Percentiles rank a stretch among this genome's conserved stretches.
phyloP scores from a whole-genome alignment of 2,329 filamentous ascomycete genomes.

The Fusarium annulatum region DNA sequence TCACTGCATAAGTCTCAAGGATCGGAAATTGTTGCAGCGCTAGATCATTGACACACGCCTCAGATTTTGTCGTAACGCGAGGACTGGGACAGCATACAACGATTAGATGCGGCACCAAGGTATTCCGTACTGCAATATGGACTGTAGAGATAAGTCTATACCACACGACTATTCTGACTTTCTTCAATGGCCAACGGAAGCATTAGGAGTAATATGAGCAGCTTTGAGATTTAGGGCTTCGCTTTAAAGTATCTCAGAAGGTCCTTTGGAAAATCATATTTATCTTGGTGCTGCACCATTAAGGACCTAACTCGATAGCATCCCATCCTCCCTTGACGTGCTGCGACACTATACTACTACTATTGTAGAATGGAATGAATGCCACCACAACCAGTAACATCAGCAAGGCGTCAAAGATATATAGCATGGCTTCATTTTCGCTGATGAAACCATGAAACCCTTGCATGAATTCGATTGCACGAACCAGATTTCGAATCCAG shows the following conservation, averaged over 20 bases:
- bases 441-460: neutral
- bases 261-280: neutral
- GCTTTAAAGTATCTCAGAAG: neutral
- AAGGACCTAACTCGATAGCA: neutral
- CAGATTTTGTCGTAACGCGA: neutral
- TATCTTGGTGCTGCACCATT: neutral
- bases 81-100: fast-evolving
- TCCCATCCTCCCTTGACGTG: neutral
- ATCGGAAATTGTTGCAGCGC: too few species aligned
- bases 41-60: neutral
- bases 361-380: neutral
- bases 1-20: neutral
- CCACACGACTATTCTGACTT: neutral
- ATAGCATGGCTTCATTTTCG: neutral
- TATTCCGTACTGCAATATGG: neutral
- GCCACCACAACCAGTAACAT: neutral
- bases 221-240: fast-evolving
- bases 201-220: neutral
- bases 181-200: neutral
- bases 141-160: neutral
- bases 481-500: neutral
- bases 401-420: neutral
- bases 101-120: neutral
- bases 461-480: neutral
- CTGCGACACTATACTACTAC: neutral